Evolutionary conservation across 306 rosid species (phyloP).

Genomic region (Prunus dulcis): DNA sequence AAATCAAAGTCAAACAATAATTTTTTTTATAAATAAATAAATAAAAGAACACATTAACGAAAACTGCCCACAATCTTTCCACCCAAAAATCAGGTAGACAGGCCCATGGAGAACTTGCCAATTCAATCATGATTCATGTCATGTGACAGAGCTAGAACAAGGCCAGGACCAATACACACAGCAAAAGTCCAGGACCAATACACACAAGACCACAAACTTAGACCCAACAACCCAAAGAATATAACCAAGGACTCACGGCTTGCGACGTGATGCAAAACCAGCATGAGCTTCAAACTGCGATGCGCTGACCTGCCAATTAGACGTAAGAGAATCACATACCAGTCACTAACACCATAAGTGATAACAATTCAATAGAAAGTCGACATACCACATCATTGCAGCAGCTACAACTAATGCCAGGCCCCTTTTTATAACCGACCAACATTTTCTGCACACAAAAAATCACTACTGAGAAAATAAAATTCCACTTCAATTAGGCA

Average conservation of each 20-base stretch:
- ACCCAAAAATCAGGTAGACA: constrained; percentile 1
- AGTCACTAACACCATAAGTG: constrained; percentile 2
- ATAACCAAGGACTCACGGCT: constrained; percentile 72
- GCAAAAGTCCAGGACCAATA: constrained; percentile 4
- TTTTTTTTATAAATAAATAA: neutral
- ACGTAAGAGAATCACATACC: constrained; percentile 12
- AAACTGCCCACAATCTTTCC: constrained; percentile 8
- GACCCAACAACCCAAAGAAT: neutral
- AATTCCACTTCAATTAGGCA: constrained; percentile 8
- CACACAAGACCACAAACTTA: constrained; percentile 11
- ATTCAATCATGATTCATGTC: constrained; percentile 1
- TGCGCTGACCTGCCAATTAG: constrained; percentile 68
- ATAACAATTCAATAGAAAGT: constrained; percentile 4
- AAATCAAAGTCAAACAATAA: constrained; percentile 11
- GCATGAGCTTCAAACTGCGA: constrained; percentile 97
- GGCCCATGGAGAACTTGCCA: neutral
- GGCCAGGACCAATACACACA: neutral
- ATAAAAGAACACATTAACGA: neutral
- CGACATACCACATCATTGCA: constrained; percentile 65
- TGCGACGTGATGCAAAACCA: constrained; percentile 89
- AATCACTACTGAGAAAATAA: constrained; percentile 24
- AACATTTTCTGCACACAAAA: constrained; percentile 54
- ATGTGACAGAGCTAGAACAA: neutral
- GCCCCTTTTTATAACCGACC: constrained; percentile 76
- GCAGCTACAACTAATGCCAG: constrained; percentile 70